Base-by-base conservation (phyloP, 2,329 filamentous ascomycete species). In the Trichoderma brevicompactum region DNA sequence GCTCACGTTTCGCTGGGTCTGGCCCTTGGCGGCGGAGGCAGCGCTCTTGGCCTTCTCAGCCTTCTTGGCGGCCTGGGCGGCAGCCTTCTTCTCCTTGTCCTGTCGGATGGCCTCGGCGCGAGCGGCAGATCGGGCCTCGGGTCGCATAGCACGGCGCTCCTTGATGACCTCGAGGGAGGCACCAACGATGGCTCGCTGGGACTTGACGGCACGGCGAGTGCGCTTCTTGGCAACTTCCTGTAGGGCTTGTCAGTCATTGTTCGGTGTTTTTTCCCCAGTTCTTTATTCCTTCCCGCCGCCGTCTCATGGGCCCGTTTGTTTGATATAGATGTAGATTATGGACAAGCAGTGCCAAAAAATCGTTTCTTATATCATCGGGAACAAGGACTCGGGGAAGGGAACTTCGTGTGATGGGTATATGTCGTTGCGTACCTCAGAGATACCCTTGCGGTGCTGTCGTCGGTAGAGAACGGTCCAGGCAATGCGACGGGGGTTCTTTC, bases 171-270 rank as follows among this genome's bases (percentile, higher is more conserved):
- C 95, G 82, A 99, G 94, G 71, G 95, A 97, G 75, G 95, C 95
- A 88, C 95, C 95, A 76, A 99, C 95, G 82, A 99, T 96, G 80
- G 91, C 94, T 87, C 95, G 94, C 89, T 99, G 95, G 82, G 92
- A 83, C 92, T 99, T 99, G 85, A 99, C 92, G 79, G 92, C 92
- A 80, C 93, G 92, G 87, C 95, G 95, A 74, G 93, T 93, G 80
- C 95, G 94, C 91, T 98, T 98, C 92, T 99, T 99, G 87, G 94
- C 93, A 79, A 97, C 91, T 89, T 99, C 95, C 95, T 99, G 82
- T 87, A 78, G 66, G 64, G 71, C 70, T 73, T 74, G 79, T 84
- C 73, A 85, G 81, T 72, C 68, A 49, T 13, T 61, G 34, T 52
- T 13, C 23, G n/a, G 3, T n/a, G n/a, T n/a, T 1, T 9, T 19